Evolutionary conservation across 2,329 filamentous ascomycete species (phyloP).

Genomic region (Macrophomina phaseolina): DNA sequence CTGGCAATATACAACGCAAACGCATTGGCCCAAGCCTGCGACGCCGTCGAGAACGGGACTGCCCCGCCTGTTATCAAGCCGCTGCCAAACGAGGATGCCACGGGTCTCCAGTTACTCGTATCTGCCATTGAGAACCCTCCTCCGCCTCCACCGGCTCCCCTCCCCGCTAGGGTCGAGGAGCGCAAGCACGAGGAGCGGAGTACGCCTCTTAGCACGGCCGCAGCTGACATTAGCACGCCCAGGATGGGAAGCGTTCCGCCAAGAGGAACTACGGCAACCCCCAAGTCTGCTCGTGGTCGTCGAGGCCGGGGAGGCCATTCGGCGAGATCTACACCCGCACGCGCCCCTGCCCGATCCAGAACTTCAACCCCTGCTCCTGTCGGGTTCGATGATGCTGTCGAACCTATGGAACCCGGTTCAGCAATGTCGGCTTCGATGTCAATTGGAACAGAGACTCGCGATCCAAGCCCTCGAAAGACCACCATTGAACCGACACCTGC

Average conservation of each 20-base stretch:
- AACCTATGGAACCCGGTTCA: slow-evolving; percentile 11
- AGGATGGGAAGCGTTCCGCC: slow-evolving; percentile 7
- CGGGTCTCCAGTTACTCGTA: slow-evolving; percentile 47
- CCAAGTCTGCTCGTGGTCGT: slow-evolving; percentile 17
- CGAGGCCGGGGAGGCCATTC: slow-evolving; percentile 8
- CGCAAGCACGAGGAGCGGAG: slow-evolving; percentile 12
- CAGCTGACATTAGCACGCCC: slow-evolving; percentile 6
- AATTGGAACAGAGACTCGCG: slow-evolving; percentile 15
- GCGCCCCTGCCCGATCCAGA: slow-evolving; percentile 3
- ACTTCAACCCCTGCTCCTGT: slow-evolving; percentile 15
- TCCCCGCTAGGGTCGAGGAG: slow-evolving; percentile 5
- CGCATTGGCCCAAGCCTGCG: slow-evolving; percentile 41
- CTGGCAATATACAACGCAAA: slow-evolving; percentile 45
- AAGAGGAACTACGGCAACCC: slow-evolving; percentile 15
- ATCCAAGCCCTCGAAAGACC: slow-evolving; percentile 12
- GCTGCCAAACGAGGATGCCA: slow-evolving; percentile 50
- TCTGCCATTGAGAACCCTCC: slow-evolving; percentile 37
- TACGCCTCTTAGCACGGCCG: slow-evolving; percentile 4
- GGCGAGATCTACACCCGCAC: slow-evolving; percentile 20
- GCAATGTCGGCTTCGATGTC: slow-evolving; percentile 26
- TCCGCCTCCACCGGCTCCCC: background rate
- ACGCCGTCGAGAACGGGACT: slow-evolving; percentile 40
- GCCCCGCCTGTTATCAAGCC: slow-evolving; percentile 31
- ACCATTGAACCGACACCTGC: slow-evolving; percentile 31
- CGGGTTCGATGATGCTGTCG: slow-evolving; percentile 2